These are phyloP conservation scores for Athelia psychrophila DNA, from an alignment of 1,284 basidiomycete species.

Conservation along the genomic window DNA sequence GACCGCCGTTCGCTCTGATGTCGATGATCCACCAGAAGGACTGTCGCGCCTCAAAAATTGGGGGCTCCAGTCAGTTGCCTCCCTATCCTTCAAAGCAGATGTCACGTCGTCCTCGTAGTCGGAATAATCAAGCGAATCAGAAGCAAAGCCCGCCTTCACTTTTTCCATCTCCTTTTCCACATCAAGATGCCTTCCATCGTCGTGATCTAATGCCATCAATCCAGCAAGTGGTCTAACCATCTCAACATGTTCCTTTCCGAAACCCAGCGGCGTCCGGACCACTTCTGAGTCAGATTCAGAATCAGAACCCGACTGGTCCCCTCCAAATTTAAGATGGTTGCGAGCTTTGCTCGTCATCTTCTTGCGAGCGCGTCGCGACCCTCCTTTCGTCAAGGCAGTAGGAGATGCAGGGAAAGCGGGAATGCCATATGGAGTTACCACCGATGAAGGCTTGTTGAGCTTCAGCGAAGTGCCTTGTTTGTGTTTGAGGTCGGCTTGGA, in stretches of 20 bases:
- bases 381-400: neutral
- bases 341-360: conserved; percentile 4
- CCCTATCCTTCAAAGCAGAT: conserved; percentile 9
- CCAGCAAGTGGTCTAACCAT: neutral
- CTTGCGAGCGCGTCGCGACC: neutral
- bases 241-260: neutral
- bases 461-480: conserved; percentile 17
- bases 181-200: conserved; percentile 19
- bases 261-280: neutral
- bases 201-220: neutral
- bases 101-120: conserved; percentile 31
- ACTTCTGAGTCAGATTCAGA: neutral
- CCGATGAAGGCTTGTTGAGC: conserved; percentile 18
- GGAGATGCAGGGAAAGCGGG: neutral
- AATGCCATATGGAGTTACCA: neutral
- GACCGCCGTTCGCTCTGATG: conserved; percentile 13
- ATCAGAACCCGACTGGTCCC: neutral
- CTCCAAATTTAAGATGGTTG: neutral
- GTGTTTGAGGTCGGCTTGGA: conserved; percentile 24
- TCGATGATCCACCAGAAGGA: conserved; percentile 3
- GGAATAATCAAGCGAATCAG: conserved; percentile 32
- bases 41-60: conserved; percentile 26
- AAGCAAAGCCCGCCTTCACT: conserved; percentile 13
- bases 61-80: conserved; percentile 28
- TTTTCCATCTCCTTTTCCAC: conserved; percentile 6